Base-by-base conservation (phyloP, 2,329 filamentous ascomycete species). In the Emmonsiellopsis sp. region DNA sequence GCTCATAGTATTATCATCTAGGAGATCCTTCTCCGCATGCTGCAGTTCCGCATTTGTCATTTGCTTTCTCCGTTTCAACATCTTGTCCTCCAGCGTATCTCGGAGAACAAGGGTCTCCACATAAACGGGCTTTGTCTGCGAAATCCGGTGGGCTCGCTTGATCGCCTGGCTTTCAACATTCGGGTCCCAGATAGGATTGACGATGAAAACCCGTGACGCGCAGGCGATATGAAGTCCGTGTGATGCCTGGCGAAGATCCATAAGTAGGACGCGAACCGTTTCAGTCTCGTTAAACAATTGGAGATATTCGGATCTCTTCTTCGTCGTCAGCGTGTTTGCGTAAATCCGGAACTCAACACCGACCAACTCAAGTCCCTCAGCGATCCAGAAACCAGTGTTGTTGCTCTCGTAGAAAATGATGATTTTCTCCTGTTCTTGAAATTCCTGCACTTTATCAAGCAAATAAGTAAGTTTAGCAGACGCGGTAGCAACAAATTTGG, bases 391-490 rank as follows among this genome's bases (percentile, higher is more conserved):
- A 1, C 89, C 91, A 2, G 87, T 79, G 61, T 95, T 92, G 56
- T 93, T 86, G 34, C 87, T 86, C 56, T 95, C 89, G 66, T 95
- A 96, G 67, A 97, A 97, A 8, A 96, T 80, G 51, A 96, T 82
- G 3, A 94, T 93, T 68, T 96, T 95, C 63, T 95, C 90, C 0
- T 79, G 71, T 1, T 76, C 69, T 51, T 93, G 82, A 57, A 91
- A 76, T 51, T 79, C 74, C 5, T 84, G 68, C 10, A 96, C 83
- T 34, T 81, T 78, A 52, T 90, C 85, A 15, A 95, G 73, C 5
- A 96, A 74, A 63, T 96, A 95, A 2, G 87, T 91, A 2, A 96
- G 76, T 68, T 97, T 97, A 0, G 87, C 83, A 0, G 91, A 96
- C 0, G 84, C 82, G 0, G 91, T 95, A 3, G 88, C 89, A n/a